Percentiles rank a stretch among this genome's conserved stretches.
Conservation (phyloP, 2,329 filamentous ascomycete genomes). For the Penicillium sclerotiorum region DNA sequence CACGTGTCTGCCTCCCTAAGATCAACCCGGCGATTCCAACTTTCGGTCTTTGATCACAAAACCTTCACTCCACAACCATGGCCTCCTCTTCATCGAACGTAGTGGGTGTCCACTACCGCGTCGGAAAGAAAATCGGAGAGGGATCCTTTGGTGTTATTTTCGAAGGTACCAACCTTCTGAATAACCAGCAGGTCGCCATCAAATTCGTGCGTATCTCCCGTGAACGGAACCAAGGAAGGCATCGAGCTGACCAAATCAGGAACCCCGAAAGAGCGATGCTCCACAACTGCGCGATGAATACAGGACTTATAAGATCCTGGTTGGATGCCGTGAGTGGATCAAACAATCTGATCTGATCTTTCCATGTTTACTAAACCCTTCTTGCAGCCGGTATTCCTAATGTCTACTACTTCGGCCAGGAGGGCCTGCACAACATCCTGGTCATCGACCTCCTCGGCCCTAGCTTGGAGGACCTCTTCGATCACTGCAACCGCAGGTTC, state of each 20-base stretch:
- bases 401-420: conserved; percentile 99
- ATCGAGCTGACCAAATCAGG: conserved; percentile 57
- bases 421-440: conserved; percentile 97
- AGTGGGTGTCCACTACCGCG: conserved; percentile 96
- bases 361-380: too few relatives aligned
- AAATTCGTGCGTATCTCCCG: conserved; percentile 78
- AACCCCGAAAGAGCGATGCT: conserved; percentile 98
- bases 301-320: conserved; percentile 98
- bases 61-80: conserved; percentile 53
- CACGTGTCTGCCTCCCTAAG: conserved; percentile 25
- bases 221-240: background rate
- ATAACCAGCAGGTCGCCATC: conserved; percentile 99
- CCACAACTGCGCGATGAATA: conserved; percentile 98
- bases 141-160: conserved; percentile 98
- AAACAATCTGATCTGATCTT: too few relatives aligned
- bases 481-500: conserved; percentile 94
- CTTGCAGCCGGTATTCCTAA: conserved; percentile 89
- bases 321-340: conserved; percentile 98
- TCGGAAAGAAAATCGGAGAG: conserved; percentile 99
- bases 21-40: conserved; percentile 21
- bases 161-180: conserved; percentile 96
- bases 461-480: conserved; percentile 93
- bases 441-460: conserved; percentile 96
- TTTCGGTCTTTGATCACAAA: conserved; percentile 16
- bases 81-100: conserved; percentile 92